Evolutionary conservation across 345 rosid genomes (phyloP).

Genomic region (Cardiospermum halicacabum): DNA sequence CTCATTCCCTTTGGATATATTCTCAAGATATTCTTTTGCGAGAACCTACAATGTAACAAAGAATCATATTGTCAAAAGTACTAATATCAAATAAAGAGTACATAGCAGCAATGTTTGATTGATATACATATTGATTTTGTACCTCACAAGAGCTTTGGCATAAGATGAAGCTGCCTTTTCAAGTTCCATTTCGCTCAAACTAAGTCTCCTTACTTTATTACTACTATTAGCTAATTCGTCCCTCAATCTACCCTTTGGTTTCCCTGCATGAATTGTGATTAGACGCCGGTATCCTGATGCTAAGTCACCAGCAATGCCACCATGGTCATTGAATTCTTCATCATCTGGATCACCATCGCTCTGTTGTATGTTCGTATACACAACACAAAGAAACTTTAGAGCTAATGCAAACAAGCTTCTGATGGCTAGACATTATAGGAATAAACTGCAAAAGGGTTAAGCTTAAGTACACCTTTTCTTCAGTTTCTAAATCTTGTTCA

Average conservation of each 20-base stretch:
- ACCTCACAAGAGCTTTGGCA: slow-evolving; percentile 62
- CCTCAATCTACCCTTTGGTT: slow-evolving; percentile 45
- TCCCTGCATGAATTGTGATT: slow-evolving; percentile 57
- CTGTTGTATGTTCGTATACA: slow-evolving; percentile 15
- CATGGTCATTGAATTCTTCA: slow-evolving; percentile 26
- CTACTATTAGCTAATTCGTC: slow-evolving; percentile 36
- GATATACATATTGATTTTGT: slow-evolving; percentile 2
- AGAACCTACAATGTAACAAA: slow-evolving; percentile 47
- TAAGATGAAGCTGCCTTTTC: slow-evolving; percentile 50
- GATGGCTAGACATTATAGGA: not conserved
- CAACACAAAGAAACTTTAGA: not conserved
- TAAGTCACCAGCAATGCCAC: slow-evolving; percentile 16
- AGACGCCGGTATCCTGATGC: slow-evolving; percentile 37
- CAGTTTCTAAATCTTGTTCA: slow-evolving; percentile 30
- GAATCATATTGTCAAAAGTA: not conserved
- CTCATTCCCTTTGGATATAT: slow-evolving; percentile 89
- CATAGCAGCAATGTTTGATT: not conserved
- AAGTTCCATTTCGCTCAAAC: slow-evolving; percentile 69
- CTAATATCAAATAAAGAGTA: too few relatives aligned
- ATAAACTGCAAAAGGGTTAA: not conserved
- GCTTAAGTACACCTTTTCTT: slow-evolving; percentile 30
- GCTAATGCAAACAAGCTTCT: not conserved
- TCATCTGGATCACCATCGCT: slow-evolving; percentile 44
- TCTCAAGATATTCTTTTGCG: slow-evolving; percentile 71
- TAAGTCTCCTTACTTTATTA: slow-evolving; percentile 60